A percentile compares a stretch with the other conserved stretches of the same genome.
Conservation (phyloP, 176 grass and related monocot species). For the Pharus latifolius region DNA sequence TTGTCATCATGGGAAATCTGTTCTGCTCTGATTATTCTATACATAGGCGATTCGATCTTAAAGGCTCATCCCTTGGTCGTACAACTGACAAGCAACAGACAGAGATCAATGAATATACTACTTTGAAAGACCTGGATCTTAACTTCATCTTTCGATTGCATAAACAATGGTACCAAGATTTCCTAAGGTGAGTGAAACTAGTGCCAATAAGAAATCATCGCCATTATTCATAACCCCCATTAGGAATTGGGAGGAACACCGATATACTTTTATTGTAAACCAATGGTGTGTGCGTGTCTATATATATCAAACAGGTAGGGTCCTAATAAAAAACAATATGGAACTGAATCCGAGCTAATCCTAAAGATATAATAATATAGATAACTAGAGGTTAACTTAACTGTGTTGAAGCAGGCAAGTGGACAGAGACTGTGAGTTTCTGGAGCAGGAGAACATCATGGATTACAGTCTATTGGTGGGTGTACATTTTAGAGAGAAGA, state of each 20-base stretch:
- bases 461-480: constrained; percentile 97
- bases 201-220: not conserved
- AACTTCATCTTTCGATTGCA: constrained; percentile 91
- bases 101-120: constrained; percentile 87
- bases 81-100: constrained; percentile 79
- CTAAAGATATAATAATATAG: no score
- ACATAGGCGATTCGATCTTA: constrained; percentile 83
- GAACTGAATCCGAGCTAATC: no score
- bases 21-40: constrained; percentile 76
- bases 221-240: no score
- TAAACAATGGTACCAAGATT: constrained; percentile 70
- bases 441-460: constrained; percentile 99
- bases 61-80: constrained; percentile 87
- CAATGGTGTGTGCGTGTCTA: no score
- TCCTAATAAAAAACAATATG: no score
- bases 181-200: constrained; percentile 48
- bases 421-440: constrained; percentile 90
- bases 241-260: no score
- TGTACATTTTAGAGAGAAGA: constrained; percentile 73
- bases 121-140: constrained; percentile 96
- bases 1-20: constrained; percentile 98
- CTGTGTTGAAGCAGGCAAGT: constrained; percentile 59
- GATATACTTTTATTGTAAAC: no score
- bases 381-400: no score
- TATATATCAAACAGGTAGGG: no score